These are phyloP conservation scores for Ascochyta rabiei DNA, from an alignment of 2,329 filamentous ascomycete genomes.

Conservation along the genomic window DNA sequence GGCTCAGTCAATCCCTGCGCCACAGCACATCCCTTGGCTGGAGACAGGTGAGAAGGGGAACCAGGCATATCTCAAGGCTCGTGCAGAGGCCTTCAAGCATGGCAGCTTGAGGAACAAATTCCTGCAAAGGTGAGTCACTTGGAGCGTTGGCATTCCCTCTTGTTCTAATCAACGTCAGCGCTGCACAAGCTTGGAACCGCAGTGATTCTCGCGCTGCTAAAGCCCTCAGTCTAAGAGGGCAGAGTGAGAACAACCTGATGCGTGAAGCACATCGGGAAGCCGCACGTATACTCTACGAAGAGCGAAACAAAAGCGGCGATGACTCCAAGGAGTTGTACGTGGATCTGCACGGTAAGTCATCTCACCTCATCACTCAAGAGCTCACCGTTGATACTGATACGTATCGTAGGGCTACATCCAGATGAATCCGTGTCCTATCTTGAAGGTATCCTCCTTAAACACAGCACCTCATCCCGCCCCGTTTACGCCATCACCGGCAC, in stretches of 20 bases:
- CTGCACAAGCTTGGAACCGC: conserved; percentile 97
- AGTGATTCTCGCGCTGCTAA: conserved; percentile 97
- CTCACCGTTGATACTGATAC: conserved; percentile 9
- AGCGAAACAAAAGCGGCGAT: conserved; percentile 76
- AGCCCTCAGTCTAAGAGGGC: conserved; percentile 88
- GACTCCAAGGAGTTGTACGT: conserved; percentile 80
- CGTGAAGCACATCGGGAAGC: conserved; percentile 95
- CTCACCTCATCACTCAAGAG: background rate
- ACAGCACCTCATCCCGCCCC: conserved; percentile 71
- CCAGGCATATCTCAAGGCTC: conserved; percentile 91
- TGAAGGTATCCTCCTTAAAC: conserved; percentile 84
- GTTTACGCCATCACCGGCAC: conserved; percentile 97
- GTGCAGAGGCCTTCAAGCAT: conserved; percentile 95
- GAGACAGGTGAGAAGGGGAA: conserved; percentile 92
- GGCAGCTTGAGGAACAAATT: conserved; percentile 97
- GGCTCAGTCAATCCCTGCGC: conserved; percentile 81
- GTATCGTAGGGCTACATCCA: conserved; percentile 74
- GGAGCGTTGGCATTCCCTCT: background rate
- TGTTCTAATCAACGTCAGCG: conserved; percentile 59
- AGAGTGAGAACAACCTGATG: conserved; percentile 97
- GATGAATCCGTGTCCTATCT: conserved; percentile 97
- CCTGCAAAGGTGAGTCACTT: conserved; percentile 74
- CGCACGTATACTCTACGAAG: conserved; percentile 88
- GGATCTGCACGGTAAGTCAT: conserved; percentile 74
- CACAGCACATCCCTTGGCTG: conserved; percentile 94